Conservation (phyloP, 257 asterid species). For the Solanum habrochaites region DNA sequence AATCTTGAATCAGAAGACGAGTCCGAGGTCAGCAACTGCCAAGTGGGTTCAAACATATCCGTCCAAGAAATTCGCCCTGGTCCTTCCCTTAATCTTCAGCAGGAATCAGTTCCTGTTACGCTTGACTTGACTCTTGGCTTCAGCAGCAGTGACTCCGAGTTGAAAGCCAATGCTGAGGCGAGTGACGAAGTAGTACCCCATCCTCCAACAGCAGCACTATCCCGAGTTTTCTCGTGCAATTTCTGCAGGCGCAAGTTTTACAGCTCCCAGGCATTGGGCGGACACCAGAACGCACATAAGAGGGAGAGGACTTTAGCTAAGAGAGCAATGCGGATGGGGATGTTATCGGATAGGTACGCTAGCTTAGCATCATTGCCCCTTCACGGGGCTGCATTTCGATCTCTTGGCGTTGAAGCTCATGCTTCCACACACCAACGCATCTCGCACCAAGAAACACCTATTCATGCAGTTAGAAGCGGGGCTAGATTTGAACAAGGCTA, state of each 20-base stretch:
- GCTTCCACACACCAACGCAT: slow-evolving; percentile 45
- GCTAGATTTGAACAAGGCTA: slow-evolving; percentile 63
- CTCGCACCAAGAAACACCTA: slow-evolving; percentile 21
- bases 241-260: slow-evolving; percentile 86
- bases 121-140: slow-evolving; percentile 74
- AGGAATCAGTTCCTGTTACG: slow-evolving; percentile 19
- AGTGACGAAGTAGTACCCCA: slow-evolving; percentile 12
- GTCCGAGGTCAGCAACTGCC: slow-evolving; percentile 68
- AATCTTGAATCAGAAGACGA: slow-evolving; percentile 69
- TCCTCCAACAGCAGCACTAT: slow-evolving; percentile 19
- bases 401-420: slow-evolving; percentile 81
- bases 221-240: slow-evolving; percentile 81
- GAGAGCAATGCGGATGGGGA: slow-evolving; percentile 82
- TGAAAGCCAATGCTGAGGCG: slow-evolving; percentile 6
- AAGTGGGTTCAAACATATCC: slow-evolving; percentile 45
- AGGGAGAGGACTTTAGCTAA: slow-evolving; percentile 83
- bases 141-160: slow-evolving; percentile 14
- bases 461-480: slow-evolving; percentile 30
- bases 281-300: slow-evolving; percentile 95
- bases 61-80: slow-evolving; percentile 32
- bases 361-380: slow-evolving; percentile 80
- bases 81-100: slow-evolving; percentile 14
- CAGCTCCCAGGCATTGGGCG: slow-evolving; percentile 94
- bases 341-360: slow-evolving; percentile 69
- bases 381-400: slow-evolving; percentile 56